These are phyloP conservation scores for Capronia coronata DNA, from an alignment of 2,329 filamentous ascomycete species.

Conservation along the genomic window DNA sequence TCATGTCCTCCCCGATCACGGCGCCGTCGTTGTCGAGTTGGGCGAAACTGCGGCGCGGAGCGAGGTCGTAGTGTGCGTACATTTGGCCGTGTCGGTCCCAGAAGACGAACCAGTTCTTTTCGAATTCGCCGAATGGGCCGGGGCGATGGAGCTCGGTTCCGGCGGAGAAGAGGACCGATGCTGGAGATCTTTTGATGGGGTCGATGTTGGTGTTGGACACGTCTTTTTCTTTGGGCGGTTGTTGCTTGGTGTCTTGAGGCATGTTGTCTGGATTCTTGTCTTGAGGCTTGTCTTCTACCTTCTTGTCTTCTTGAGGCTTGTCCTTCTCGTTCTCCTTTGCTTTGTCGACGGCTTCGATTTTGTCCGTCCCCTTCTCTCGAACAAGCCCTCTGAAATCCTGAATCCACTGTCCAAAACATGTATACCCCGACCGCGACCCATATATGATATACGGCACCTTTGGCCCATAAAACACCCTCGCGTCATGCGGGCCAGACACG, in stretches of 20 bases:
- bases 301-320: too few species aligned
- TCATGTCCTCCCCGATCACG: constrained; percentile 42
- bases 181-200: background rate
- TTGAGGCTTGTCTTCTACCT: too few species aligned
- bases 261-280: too few species aligned
- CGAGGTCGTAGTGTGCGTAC: constrained; percentile 51
- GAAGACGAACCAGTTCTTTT: constrained; percentile 60
- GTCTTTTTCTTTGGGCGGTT: too few species aligned
- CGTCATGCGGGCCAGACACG: constrained; percentile 49
- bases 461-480: constrained; percentile 53
- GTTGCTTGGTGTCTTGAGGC: too few species aligned
- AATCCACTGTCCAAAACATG: constrained; percentile 54
- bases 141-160: constrained; percentile 42
- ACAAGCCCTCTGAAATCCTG: constrained; percentile 49
- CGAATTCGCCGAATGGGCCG: constrained; percentile 40
- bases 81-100: constrained; percentile 47
- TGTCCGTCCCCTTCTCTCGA: constrained; percentile 40
- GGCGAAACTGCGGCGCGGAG: constrained; percentile 47
- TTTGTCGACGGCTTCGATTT: constrained; percentile 39
- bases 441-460: constrained; percentile 47
- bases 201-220: too few species aligned
- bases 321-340: constrained; percentile 33
- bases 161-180: background rate
- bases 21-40: constrained; percentile 41
- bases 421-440: constrained; percentile 50